These are phyloP conservation scores for Ligustrum vulgare DNA, from an alignment of 257 asterid genomes.

Conservation along the genomic window DNA sequence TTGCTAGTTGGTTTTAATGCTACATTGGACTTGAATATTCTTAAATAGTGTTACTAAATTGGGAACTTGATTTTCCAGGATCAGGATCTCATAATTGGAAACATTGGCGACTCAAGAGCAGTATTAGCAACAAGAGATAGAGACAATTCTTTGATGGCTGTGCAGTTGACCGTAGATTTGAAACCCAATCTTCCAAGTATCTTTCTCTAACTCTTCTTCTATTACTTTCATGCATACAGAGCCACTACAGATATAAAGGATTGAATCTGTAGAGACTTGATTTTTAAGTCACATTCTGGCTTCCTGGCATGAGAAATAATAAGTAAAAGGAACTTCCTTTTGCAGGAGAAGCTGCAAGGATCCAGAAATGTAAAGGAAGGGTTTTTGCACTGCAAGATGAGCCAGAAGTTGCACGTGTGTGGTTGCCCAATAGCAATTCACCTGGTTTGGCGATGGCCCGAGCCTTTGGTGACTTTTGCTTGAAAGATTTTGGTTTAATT, in stretches of 20 bases:
- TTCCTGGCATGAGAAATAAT: not conserved
- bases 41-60: not conserved
- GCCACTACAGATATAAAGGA: not conserved
- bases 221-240: not conserved
- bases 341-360: constrained; percentile 93
- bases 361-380: constrained; percentile 90
- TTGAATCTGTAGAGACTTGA: not conserved
- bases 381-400: constrained; percentile 99
- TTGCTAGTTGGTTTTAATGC: not conserved
- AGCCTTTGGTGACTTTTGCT: constrained; percentile 98
- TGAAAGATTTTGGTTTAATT: constrained; percentile 93
- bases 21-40: not conserved
- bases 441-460: constrained; percentile 99
- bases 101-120: constrained; percentile 96
- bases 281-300: not conserved
- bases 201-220: constrained; percentile 16
- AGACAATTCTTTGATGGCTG: constrained; percentile 68
- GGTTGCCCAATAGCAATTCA: constrained; percentile 98
- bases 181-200: constrained; percentile 99
- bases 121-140: constrained; percentile 81
- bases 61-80: constrained; percentile 51
- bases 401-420: constrained; percentile 98
- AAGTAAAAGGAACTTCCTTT: constrained; percentile 22
- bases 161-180: constrained; percentile 93
- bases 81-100: constrained; percentile 84